Base-by-base conservation (phyloP, 2,329 filamentous ascomycete species). In the Epichloe uncinata region DNA sequence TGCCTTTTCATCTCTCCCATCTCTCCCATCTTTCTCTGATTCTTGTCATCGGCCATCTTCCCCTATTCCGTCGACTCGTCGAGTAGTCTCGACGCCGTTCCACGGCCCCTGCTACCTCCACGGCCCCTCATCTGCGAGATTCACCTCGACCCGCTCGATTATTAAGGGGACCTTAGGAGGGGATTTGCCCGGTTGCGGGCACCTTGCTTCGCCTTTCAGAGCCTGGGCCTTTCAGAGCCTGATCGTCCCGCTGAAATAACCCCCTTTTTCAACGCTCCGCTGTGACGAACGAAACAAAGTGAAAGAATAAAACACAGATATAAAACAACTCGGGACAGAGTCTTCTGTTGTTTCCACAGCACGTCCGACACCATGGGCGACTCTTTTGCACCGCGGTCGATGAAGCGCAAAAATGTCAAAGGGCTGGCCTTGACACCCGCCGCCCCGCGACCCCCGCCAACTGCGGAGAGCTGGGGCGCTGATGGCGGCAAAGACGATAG, bases 341-440 rank as follows among this genome's bases (percentile, higher is more conserved):
- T 12, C 16, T 7, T 22, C 40, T 22, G 36, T 37, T 37, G 36
- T 16, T 16, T 16, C 11, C 22, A 16, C 26, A 33, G 12, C 26
- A 6, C 12, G 22, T 45, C 42, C 48, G 20, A 36, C 65, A 66
- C 56, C 64, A 84, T 84, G 81, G 75, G 76, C 59, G 79, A 82
- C 61, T 63, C 70, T 35, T 82, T 82, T 58, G 77, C 78, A 55
- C 78, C 78, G 69, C 79, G 79, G 69, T 94, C 93, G 54, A 85
- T 98, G 83, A 97, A 96, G 82, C 85, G 91, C 76, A 96, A 97
- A 80, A 98, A 98, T 67, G 85, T 95, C 69, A 97, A 97, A 73
- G 91, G 90, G 37, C 83, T 98, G 47, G 90, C 89, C 57, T 75
- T 98, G 63, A 90, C 81, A 61, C 82, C 87, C 46, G 82, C 85